These are phyloP conservation scores for Pseudogymnoascus sp. DNA, from an alignment of 2,329 filamentous ascomycete genomes.

Conservation along the genomic window DNA sequence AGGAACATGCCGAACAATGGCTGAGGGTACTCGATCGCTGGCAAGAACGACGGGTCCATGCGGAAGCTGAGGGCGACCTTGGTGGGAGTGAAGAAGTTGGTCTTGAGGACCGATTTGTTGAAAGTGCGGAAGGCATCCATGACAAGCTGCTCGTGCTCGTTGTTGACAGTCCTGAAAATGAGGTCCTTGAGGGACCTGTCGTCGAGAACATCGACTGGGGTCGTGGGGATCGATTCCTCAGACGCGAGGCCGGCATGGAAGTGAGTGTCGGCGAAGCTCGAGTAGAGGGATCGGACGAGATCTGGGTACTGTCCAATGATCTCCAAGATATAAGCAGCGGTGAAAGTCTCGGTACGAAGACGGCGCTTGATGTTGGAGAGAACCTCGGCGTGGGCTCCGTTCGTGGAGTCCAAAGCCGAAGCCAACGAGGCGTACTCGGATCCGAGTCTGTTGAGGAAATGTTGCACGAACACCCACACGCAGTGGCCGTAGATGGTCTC, in stretches of 20 bases:
- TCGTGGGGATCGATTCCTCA: constrained; percentile 42
- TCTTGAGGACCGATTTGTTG: constrained; percentile 90
- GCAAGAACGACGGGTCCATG: constrained; percentile 80
- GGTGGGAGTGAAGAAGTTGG: constrained; percentile 89
- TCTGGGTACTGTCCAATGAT: constrained; percentile 89
- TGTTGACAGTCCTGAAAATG: constrained; percentile 72
- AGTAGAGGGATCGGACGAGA: constrained; percentile 78
- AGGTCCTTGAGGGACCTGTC: constrained; percentile 65
- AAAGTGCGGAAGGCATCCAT: constrained; percentile 96
- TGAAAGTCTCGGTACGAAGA: constrained; percentile 93
- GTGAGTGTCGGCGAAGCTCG: constrained; percentile 85
- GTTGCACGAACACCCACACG: constrained; percentile 94
- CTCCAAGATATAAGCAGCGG: constrained; percentile 93
- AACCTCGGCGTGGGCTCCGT: constrained; percentile 73
- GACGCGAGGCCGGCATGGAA: constrained; percentile 46
- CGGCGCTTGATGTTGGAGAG: constrained; percentile 92
- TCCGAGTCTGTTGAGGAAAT: constrained; percentile 91
- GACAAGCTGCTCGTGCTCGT: constrained; percentile 96
- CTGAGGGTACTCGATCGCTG: constrained; percentile 85
- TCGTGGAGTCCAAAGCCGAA: constrained; percentile 69
- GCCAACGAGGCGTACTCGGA: constrained; percentile 85
- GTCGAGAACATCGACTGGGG: constrained; percentile 60
- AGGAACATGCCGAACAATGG: constrained; percentile 97
- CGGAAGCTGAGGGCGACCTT: constrained; percentile 98
- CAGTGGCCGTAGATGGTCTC: constrained; percentile 97